Base-by-base conservation (phyloP, 2,329 filamentous ascomycete species). In the Cladorrhinum sp. region DNA sequence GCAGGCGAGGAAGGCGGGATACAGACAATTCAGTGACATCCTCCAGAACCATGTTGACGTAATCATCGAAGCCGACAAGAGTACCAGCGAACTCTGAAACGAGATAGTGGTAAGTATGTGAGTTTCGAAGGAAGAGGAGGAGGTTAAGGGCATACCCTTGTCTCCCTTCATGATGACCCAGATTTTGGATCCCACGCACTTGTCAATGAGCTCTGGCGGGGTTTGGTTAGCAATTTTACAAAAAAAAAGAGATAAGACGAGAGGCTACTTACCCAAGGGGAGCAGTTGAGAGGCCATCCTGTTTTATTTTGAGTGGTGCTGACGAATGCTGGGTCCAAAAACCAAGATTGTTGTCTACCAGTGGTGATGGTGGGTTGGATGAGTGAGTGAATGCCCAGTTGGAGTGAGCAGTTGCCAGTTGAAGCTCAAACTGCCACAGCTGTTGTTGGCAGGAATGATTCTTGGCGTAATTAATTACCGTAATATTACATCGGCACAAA, bases 161-260 rank as follows among this genome's bases (percentile, higher is more conserved):
- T 98, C 95, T 67, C 93, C 92, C 79, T 99, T 99, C 95, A 99
- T 99, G 70, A 99, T 87, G 65, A 99, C 93, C 93, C 93, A 97
- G 76, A 99, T 98, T 70, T 89, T 90, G 58, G 93, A 98, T 64
- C 95, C 95, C 67, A 99, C 93, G 74, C 95, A 99, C 78, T 97
- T 97, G 81, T 99, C 95, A 76, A 99, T 98, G 73, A 99, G 86
- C 78, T 99, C 95, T 96, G 72, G 23, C 12, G 50, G 29, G 53
- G 8, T 10, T 7, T 53, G 3, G 8, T 56, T 23, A 18, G 4
- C 23, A 12, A 23, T 20, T 49, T 53, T 1, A 25, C 20, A 10
- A 7, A 18, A 29, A n/a, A 22, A 18, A 16, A 41, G 20, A n/a
- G 24, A 20, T 36, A 22, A 22, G 23, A n/a, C n/a, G n/a, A 24